A percentile compares a stretch with the other conserved stretches of the same genome.
Evolutionary conservation across 805 yeast genomes (phyloP).

Genomic region (Phaffomyces thermotolerans): DNA sequence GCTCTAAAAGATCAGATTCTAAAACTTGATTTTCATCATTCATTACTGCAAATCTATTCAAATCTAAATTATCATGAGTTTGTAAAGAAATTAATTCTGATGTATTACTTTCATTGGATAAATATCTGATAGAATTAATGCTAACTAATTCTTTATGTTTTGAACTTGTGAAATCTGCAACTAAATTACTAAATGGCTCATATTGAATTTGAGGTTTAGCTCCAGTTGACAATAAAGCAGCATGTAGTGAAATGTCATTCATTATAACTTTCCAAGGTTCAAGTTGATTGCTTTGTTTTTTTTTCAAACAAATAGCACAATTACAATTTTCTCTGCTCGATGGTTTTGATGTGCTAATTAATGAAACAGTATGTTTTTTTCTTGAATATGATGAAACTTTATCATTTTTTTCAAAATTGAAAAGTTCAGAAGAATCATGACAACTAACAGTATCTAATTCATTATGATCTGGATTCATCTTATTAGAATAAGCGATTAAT

Average conservation of each 20-base stretch:
- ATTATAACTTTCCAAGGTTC: constrained; percentile 27
- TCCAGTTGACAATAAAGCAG: constrained; percentile 33
- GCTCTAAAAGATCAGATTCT: constrained; percentile 12
- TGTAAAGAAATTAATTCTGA: constrained; percentile 5
- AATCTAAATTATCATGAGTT: background rate
- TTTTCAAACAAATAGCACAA: constrained; percentile 3
- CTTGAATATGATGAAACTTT: constrained; percentile 11
- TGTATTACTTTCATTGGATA: background rate
- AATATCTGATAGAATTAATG: background rate
- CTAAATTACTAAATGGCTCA: constrained; percentile 12
- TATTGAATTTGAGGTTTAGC: constrained; percentile 8
- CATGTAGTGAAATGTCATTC: constrained; percentile 32
- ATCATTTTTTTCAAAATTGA: background rate
- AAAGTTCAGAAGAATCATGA: background rate
- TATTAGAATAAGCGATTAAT: constrained; percentile 10
- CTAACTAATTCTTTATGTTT: constrained; percentile 8
- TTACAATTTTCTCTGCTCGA: constrained; percentile 3
- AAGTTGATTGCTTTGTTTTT: constrained; percentile 1
- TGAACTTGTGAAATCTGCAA: constrained; percentile 21
- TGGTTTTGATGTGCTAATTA: constrained; percentile 2
- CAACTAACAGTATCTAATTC: background rate
- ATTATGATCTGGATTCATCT: background rate
- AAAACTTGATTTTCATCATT: constrained; percentile 14
- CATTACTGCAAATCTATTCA: constrained; percentile 1
- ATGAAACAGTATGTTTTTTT: constrained; percentile 5